Evolutionary conservation across 2,329 filamentous ascomycete species (phyloP), one percentile per base, ranked within the genome.

Genomic region (Penicillium sp.): DNA sequence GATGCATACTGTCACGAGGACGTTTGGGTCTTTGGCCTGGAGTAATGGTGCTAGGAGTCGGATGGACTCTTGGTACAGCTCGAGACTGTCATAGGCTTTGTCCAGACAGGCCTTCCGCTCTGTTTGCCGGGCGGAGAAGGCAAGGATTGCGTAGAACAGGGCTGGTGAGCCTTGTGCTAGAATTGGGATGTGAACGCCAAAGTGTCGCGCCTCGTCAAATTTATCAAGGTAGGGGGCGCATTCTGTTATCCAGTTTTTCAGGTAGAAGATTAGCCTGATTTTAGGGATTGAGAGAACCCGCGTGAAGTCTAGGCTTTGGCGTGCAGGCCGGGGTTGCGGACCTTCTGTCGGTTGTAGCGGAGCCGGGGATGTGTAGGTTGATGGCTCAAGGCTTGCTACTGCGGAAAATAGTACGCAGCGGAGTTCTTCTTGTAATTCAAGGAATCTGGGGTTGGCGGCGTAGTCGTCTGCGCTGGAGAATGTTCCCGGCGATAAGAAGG

Each of bases 61-160:
- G 33, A 82, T 81, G 3, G 76, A 76, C 59, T 81, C 75, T 53
- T 80, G 80, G 50, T 83, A 83, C 0, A 82, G 67, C 33, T 78
- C 77, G 14, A 82, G 68, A 56, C 80, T 82, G 51, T 79, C 78
- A 33, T 76, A 77, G 2, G 76, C 73, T 41, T 75, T 75, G 38
- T 67, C 62, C 17, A 73, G 72, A 6, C 73, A 71, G 37, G 77
- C 75, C 38, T 78, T 78, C 9, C 78, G 71, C 58, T 80, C 81
- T 36, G 78, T 78, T 51, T 81, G 78, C 0, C 79, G 73, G 4
- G 80, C 78, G 0, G 80, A 82, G 12, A 84, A 75, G 0, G 81
- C 80, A 8, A 84, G 67, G 37, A 83, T 75, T 0, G 79, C 78
- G 50, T 79, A 80, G 8, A 79, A 69, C n/a, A 82, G 55, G 22